Evolutionary conservation across 805 yeast genomes (phyloP).

Genomic region (Wickerhamiella occidentalis): DNA sequence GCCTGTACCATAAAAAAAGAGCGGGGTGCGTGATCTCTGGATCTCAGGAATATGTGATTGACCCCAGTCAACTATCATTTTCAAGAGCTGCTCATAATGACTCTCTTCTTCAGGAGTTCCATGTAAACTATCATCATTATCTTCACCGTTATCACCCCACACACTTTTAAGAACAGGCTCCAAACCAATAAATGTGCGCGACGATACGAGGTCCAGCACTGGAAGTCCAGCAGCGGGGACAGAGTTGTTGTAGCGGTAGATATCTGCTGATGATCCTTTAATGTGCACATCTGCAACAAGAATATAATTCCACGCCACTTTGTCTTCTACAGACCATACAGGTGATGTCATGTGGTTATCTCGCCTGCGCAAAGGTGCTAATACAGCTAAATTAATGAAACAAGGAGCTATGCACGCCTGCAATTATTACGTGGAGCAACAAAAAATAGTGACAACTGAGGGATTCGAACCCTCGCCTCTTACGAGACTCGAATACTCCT

Average conservation of each 20-base stretch:
- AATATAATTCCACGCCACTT: slow-evolving; percentile 39
- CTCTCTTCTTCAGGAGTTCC: slow-evolving; percentile 32
- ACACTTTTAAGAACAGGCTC: slow-evolving; percentile 40
- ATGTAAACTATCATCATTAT: slow-evolving; percentile 11
- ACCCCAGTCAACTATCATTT: slow-evolving; percentile 36
- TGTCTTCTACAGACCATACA: slow-evolving; percentile 13
- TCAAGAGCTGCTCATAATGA: slow-evolving; percentile 32
- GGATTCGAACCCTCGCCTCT: slow-evolving; percentile 84
- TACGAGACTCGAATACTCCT: slow-evolving; percentile 40
- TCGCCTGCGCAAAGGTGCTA: not conserved
- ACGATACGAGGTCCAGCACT: slow-evolving; percentile 29
- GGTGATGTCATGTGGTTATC: slow-evolving; percentile 4
- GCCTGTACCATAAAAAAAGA: slow-evolving; percentile 58
- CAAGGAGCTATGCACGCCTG: not conserved
- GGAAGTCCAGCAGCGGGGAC: slow-evolving; percentile 3
- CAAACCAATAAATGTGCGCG: slow-evolving; percentile 38
- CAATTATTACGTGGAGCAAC: too few relatives aligned
- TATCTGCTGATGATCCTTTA: slow-evolving; percentile 75
- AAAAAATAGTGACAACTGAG: slow-evolving; percentile 55
- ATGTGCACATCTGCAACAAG: slow-evolving; percentile 90
- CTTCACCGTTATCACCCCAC: slow-evolving; percentile 20
- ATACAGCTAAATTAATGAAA: not conserved
- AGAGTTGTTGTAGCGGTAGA: slow-evolving; percentile 39
- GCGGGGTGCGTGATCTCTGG: slow-evolving; percentile 52
- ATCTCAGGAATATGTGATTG: slow-evolving; percentile 44